Base-by-base conservation (phyloP, 768 basidiomycete species). In the Austroboletus eburneus region DNA sequence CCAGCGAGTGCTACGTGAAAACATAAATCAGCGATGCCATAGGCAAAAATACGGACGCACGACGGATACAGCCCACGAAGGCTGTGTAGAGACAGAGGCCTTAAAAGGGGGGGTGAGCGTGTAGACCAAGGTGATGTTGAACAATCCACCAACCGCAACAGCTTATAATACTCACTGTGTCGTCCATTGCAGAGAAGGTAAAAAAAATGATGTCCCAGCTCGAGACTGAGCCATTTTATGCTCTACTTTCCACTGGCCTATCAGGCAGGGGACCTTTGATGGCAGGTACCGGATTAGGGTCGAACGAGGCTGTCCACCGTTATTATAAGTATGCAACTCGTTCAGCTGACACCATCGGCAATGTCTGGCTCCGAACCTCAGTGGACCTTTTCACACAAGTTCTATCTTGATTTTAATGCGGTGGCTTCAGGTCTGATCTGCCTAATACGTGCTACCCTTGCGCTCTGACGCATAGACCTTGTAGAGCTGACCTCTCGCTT, bases 401-500 rank as follows among this genome's bases (percentile, higher is more conserved):
- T 68, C 24, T 54, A 38, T 7, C 45, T 32, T 4, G 53, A 62
- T 33, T 66, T 66, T 42, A 59, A 54, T 29, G 46, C n/a, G 2
- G 39, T 50, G 9, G 53, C 50, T 30, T 65, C 64, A 37, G 64
- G 64, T 65, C 29, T 46, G 62, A 24, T 29, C 36, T 34, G n/a
- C 5, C 8, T 9, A 9, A 21, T 18, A 10, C 20, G n/a, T 39
- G 5, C 4, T 43, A 20, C 23, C 7, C n/a, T 43, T n/a, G 18
- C 35, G 17, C 34, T 48, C 51, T 68, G 33, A 65, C 39, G 30
- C 43, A 32, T 12, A 34, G 39, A 20, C 46, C 46, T 36, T 7
- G 55, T 57, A 84, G 82, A 77, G 46, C 58, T 85, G 46, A 63
- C 72, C 48, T 59, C 70, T 4, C 77, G 73, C 27, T 57, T 85